Base-by-base conservation (phyloP, 495 filamentous ascomycete species). In the Neurospora discreta region DNA sequence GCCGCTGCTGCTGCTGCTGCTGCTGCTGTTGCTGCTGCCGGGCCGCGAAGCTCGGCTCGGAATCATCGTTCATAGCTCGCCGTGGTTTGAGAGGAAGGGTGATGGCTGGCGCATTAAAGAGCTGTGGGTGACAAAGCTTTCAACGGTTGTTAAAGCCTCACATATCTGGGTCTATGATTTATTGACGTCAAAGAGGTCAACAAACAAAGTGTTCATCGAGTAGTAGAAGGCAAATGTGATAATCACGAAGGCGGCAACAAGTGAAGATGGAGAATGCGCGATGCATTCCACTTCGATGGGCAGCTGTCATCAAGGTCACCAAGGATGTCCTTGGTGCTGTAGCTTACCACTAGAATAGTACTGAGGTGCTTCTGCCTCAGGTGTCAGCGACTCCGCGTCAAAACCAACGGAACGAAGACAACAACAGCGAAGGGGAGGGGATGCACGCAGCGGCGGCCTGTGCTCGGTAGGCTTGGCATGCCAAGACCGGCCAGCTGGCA, bases 1-100 rank as follows among this genome's bases (percentile, higher is more conserved):
- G 74, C 77, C 20, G 41, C 69, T 77, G 78, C 75, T 77, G 81
- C 77, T 52, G 42, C 69, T 77, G 78, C 75, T 77, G 42, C 69
- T 77, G 78, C 75, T 77, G 80, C 77, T 52, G 42, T 68, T 77
- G 77, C 75, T 77, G 81, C 76, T 79, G 82, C 76, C 81, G 81
- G 81, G 84, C 82, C 79, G 84, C 79, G 79, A 80, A 82, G 79
- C 86, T 87, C 77, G 86, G 84, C 76, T 85, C 84, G 82, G 86
- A 77, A 83, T 87, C 89, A 90, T 90, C 80, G 87, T 87, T 89
- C 89, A 91, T 91, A 83, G 83, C 82, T 85, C 80, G 79, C 81
- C 81, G 81, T 71, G 38, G 46, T 78, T 71, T 69, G 74, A 52
- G 39, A 18, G 38, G 20, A 44, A 73, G 52, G 36, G 52, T 60